Evolutionary conservation across 768 basidiomycete species (phyloP).

Genomic region (Mycena leptocephala): DNA sequence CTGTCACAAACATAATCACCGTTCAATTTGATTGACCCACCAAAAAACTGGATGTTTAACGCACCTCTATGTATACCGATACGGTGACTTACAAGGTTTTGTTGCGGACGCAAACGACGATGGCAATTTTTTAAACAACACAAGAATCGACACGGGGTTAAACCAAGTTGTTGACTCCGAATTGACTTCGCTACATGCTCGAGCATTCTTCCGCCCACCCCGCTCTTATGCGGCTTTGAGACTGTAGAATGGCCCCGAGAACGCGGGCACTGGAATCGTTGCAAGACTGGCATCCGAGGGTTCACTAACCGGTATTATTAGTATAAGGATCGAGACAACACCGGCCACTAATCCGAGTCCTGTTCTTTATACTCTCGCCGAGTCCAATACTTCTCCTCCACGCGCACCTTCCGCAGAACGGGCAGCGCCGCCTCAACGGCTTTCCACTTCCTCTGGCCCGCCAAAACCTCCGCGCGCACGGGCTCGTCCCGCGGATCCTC

Average conservation of each 20-base stretch:
- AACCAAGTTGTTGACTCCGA: not conserved
- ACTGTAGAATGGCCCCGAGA: slow-evolving; percentile 12
- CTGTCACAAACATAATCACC: too few species aligned
- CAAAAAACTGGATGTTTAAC: too few species aligned
- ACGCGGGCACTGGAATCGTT: slow-evolving; percentile 1
- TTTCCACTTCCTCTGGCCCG: not conserved
- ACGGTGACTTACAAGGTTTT: not conserved
- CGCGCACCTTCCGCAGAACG: slow-evolving; percentile 15
- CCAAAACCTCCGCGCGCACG: slow-evolving; percentile 6
- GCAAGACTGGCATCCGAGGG: slow-evolving; percentile 14
- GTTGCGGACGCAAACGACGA: not conserved
- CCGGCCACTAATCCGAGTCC: slow-evolving; percentile 11
- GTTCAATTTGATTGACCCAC: too few species aligned
- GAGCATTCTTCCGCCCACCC: slow-evolving; percentile 1
- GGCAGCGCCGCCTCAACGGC: slow-evolving; percentile 1
- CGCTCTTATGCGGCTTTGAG: slow-evolving; percentile 1
- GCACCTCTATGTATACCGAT: too few species aligned
- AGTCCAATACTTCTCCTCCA: slow-evolving; percentile 19
- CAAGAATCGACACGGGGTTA: not conserved
- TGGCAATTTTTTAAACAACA: not conserved
- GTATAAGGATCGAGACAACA: slow-evolving; percentile 17
- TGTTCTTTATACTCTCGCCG: slow-evolving; percentile 14
- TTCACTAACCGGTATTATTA: not conserved
- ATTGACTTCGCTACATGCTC: not conserved
- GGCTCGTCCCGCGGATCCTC: not conserved